A percentile compares a stretch with the other conserved stretches of the same genome.
Conservation (phyloP, 257 asterid species). For the Solanum ahanhuiri region DNA sequence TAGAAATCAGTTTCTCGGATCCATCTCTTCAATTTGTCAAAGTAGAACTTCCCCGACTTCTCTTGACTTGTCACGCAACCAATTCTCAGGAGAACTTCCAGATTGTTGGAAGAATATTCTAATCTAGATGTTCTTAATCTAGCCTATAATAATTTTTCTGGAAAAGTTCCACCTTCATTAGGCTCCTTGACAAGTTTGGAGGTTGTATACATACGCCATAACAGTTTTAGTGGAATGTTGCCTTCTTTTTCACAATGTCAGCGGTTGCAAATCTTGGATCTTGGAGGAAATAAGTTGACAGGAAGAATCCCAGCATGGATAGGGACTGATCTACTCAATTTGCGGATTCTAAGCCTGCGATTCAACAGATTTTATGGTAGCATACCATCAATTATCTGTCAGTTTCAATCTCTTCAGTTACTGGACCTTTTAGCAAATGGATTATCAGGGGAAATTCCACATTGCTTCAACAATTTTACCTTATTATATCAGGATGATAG, state of each 20-base stretch:
- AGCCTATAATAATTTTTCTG: background rate
- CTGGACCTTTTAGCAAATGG: background rate
- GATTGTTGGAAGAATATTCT: constrained; percentile 5
- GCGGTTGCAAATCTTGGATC: constrained; percentile 13
- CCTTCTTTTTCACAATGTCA: constrained; percentile 9
- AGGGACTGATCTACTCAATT: background rate
- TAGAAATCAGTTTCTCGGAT: constrained; percentile 9
- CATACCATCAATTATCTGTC: background rate
- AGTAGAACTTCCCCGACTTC: background rate
- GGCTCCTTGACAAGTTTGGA: background rate
- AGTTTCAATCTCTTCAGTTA: background rate
- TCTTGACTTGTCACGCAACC: constrained; percentile 13
- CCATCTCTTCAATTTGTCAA: constrained; percentile 12
- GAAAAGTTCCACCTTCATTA: constrained; percentile 6
- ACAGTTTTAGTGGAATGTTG: constrained; percentile 8
- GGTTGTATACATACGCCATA: background rate
- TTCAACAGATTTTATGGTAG: background rate
- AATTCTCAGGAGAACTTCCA: constrained; percentile 8
- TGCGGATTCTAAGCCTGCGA: background rate
- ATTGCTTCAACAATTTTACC: background rate
- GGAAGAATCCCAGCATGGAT: background rate
- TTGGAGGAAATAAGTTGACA: background rate
- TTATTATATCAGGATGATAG: background rate
- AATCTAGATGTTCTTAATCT: background rate
- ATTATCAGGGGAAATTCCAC: background rate